Base-by-base conservation (phyloP, 768 basidiomycete genomes). In the Dacryopinax spathularia region DNA sequence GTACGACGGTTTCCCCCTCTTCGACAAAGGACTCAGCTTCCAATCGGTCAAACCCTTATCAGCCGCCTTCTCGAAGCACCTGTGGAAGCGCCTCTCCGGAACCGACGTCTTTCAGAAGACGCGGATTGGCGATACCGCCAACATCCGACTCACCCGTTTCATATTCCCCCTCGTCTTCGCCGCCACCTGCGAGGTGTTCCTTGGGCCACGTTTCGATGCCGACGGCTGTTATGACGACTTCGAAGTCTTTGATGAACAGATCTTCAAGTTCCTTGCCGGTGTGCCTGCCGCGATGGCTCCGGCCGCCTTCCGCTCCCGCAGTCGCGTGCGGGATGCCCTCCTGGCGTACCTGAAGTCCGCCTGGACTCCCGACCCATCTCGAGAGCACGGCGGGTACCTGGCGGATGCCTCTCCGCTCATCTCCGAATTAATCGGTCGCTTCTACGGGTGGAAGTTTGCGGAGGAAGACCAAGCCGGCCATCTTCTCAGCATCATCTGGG, bases 141-240 rank as follows among this genome's bases (percentile, higher is more conserved):
- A 13, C 13, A 29, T 56, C 48, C 10, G 25, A 15, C 20, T 56
- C 25, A 56, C 48, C 22, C 48, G 48, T 18, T 56, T 27, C 48
- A 10, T 56, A 13, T 56, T 56, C 29, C 48, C 48, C 13, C 48
- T 56, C 25, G 48, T 56, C 3, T 56, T 56, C 48, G 48, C 48
- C 48, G 48, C 48, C 48, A 56, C 48, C 13, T 56, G 48, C 48
- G 48, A 56, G 29, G 48, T 56, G 3, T 56, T 56, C 48, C 48
- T 56, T 15, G 48, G 48, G 3, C 48, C 48, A 10, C 48, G 48
- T 6, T 56, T 56, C 48, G 48, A 56, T 29, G 48, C 48, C 29
- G 48, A 56, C 48, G 48, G 48, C 13, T 13, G 25, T 9, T 56
- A 56, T 29, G 48, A 10, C 13, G 48, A 56, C 29, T 56, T 56